phyloP scores from a whole-genome alignment of 768 basidiomycete genomes.

The Suillus decipiens region DNA sequence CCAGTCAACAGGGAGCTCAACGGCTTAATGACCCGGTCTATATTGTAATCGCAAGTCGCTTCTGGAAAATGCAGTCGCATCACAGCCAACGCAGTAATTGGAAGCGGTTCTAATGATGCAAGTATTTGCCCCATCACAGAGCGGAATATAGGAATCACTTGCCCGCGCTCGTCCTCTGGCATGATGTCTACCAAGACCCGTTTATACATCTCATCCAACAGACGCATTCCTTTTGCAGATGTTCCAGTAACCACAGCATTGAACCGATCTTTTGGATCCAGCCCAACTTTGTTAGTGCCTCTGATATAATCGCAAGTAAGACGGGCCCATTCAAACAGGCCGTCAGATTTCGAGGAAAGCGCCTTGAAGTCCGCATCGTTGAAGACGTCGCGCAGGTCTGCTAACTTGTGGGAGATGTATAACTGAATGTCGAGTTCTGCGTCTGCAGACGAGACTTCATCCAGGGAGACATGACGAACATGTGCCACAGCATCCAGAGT shows the following conservation, averaged over 20 bases:
- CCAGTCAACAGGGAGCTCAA: slow-evolving; percentile 11
- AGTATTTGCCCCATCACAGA: slow-evolving; percentile 8
- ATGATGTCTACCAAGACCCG: slow-evolving; percentile 4
- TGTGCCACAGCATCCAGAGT: slow-evolving; percentile 10
- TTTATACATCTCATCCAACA: slow-evolving; percentile 10
- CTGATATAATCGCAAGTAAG: slow-evolving; percentile 14
- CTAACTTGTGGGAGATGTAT: slow-evolving; percentile 5
- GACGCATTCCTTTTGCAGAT: background rate
- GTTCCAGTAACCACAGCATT: background rate
- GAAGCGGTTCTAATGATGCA: slow-evolving; percentile 6
- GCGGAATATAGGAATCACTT: slow-evolving; percentile 3
- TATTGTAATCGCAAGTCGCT: slow-evolving; percentile 24
- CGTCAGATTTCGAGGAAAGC: slow-evolving; percentile 7
- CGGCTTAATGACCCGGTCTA: background rate
- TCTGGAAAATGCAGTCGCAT: background rate
- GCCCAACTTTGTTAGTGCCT: background rate
- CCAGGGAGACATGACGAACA: slow-evolving; percentile 3
- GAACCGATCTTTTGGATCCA: slow-evolving; percentile 1
- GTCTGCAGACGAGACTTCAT: background rate
- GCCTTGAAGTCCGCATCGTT: background rate
- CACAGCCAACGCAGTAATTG: background rate
- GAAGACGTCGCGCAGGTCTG: background rate
- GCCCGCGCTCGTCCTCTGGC: background rate
- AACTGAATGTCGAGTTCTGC: slow-evolving; percentile 12
- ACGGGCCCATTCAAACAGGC: slow-evolving; percentile 14